Evolutionary conservation across 805 yeast genomes (phyloP), one percentile per base, ranked within the genome.

Genomic region (Cyberlindnera sargentensis): DNA sequence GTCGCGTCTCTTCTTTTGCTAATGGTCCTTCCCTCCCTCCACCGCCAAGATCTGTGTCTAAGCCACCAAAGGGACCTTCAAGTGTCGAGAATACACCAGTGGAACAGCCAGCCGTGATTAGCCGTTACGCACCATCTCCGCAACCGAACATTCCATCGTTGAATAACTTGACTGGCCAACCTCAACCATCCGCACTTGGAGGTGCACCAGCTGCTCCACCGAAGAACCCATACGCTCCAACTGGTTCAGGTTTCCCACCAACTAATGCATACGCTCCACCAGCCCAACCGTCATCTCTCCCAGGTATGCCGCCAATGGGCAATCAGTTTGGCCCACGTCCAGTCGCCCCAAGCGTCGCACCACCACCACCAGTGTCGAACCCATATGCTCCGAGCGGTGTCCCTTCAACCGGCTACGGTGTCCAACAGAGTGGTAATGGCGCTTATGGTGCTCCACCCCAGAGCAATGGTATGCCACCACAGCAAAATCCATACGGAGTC

Each of bases 401-500:
- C 8, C 45, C 72, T 37, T 31, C 49, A 45, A 30, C 45, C 47
- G 23, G 43, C 37, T 68, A 65, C 43, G 72, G 72, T 20, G 64
- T 70, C 23, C 53, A 58, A 27, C 37, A 49, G 26, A 35, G 42
- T 20, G 46, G 72, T 41, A 30, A 15, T 7, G 15, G 15, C 23
- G 15, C 8, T 28, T 28, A 7, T 28, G 30, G 30, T 7, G 30
- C 30, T 28, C 30, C 45, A 43, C 31, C 52, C 24, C 48, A 47
- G 36, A 32, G 50, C 8, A 31, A 30, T 15, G 43, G 45, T 32
- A 41, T 52, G 2, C 51, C 58, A 28, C 48, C 51, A 8, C 61
- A 66, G 24, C 41, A 49, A 42, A 66, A 67, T 49, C 69, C 74
- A 36, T 70, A 67, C 34, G 73, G 72, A 47, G 73, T 71, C 8